Evolutionary conservation across 2,329 filamentous ascomycete genomes (phyloP), one percentile per base, ranked within the genome.

Genomic region (Ophiostoma himal-ulmi): DNA sequence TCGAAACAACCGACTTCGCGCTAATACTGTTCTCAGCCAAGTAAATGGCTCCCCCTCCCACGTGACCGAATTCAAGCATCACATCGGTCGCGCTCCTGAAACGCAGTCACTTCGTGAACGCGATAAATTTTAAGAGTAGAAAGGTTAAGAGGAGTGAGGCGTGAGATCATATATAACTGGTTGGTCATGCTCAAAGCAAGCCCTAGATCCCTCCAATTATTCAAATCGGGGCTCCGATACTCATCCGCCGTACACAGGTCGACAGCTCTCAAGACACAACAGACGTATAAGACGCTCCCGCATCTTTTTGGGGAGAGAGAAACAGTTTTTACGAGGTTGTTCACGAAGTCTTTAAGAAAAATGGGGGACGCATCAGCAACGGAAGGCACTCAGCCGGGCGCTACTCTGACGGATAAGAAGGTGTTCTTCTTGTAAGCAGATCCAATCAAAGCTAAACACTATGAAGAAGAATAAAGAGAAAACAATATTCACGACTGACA

Each of bases 361-460:
- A 65, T 65, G 62, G 62, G 70, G 13, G 72, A 70, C 67, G 26
- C 68, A 65, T 20, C 20, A 4, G 36, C 44, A 30, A 3, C 67
- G 6, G 26, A 37, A 13, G 65, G 34, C n/a, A 22, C 20, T 65
- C 64, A 13, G 48, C 17, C 67, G 1, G 64, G 30, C 64, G n/a
- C 36, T 13, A 13, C 66, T 2, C 54, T 26, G n/a, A n/a, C 64
- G 14, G 69, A 66, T 7, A 74, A 74, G 48, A 72, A 78, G 52
- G 81, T 83, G 67, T 78, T 83, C 48, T 83, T 83, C 75, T 83
- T 83, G 82, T 83, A 71, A 78, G 80, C 26, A 54, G 22, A 52
- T 39, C 5, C 8, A 11, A 44, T 5, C 39, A 8, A 48, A 17
- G n/a, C 44, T 6, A 48, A 6, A 20, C 0, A 5, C 17, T 20